Evolutionary conservation across 345 rosid genomes (phyloP), one percentile per base, ranked within the genome.

Genomic region (Streptanthus diversifolius): DNA sequence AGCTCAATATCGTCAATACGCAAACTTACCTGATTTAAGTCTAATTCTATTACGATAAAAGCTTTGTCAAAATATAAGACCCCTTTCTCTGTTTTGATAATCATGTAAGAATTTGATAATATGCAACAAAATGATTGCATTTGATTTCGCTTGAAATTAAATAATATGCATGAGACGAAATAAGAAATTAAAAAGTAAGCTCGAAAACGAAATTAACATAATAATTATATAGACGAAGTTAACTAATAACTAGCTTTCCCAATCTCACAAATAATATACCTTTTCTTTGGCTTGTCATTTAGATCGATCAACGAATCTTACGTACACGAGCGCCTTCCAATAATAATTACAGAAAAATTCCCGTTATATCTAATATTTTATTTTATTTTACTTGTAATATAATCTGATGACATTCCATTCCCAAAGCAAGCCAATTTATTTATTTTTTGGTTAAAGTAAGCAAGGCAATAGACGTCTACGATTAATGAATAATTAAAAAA

Each of bases 81-180:
- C n/a, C n/a, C n/a, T n/a, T n/a, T n/a, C n/a, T n/a, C n/a, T n/a
- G n/a, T n/a, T n/a, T n/a, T n/a, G n/a, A n/a, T n/a, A 76, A 70
- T 70, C 59, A 43, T 61, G 35, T 54, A 62, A 52, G 70, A 62
- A 53, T 69, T 60, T 62, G 70, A 55, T 62, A 62, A 24, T 27
- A 70, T 70, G 37, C 52, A 69, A 54, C 74, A 70, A 55, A 68
- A 54, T 70, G 75, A 63, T 76, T 76, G 71, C 66, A 36, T 76
- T 76, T 63, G 75, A 24, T 62, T 39, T 76, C 29, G 70, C 36
- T 36, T 63, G 35, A 69, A 54, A 55, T 71, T 47, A 37, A 63
- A 59, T 60, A 56, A 39, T 49, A 32, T 57, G 56, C 68, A 66
- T 64, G 41, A 22, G 44, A 57, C 54, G 52, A 71, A 39, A 21